phyloP scores from a whole-genome alignment of 345 rosid species.

The Moricandia arvensis region DNA sequence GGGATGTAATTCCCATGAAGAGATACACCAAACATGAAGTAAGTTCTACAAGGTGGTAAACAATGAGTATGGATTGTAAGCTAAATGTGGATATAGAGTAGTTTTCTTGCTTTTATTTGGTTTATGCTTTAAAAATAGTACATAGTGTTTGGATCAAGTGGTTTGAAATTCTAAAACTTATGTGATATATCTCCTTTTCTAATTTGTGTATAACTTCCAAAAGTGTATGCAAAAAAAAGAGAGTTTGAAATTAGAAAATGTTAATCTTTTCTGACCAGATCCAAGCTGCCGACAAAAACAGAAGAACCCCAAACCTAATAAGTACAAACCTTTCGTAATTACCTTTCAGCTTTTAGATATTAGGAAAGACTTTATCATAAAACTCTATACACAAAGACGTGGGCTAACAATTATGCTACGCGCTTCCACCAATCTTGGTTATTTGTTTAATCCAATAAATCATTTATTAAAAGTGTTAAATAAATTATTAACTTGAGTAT shows the following conservation, averaged over 20 bases:
- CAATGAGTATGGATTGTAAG: too few species aligned
- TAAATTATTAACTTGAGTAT: slow-evolving; percentile 6
- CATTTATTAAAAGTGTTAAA: neutral
- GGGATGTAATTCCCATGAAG: too few species aligned
- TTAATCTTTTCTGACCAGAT: neutral
- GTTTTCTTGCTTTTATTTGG: too few species aligned
- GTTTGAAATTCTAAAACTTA: too few species aligned
- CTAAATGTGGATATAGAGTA: too few species aligned
- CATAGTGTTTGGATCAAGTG: too few species aligned
- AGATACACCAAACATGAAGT: too few species aligned
- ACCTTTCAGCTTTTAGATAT: neutral
- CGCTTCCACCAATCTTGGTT: slow-evolving; percentile 26
- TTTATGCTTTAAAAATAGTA: too few species aligned
- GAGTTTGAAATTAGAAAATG: neutral
- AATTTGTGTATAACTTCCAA: too few species aligned
- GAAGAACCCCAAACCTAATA: neutral
- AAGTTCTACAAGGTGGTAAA: too few species aligned
- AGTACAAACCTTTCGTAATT: slow-evolving; percentile 11
- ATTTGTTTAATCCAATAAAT: neutral
- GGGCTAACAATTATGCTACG: slow-evolving; percentile 10
- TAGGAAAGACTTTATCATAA: slow-evolving; percentile 11
- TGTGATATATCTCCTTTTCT: too few species aligned
- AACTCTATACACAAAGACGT: neutral
- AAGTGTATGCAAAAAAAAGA: neutral
- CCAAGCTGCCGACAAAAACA: slow-evolving; percentile 12